Evolutionary conservation across 2,329 filamentous ascomycete genomes (phyloP), one percentile per base, ranked within the genome.

Genomic region (Moelleriella libera): DNA sequence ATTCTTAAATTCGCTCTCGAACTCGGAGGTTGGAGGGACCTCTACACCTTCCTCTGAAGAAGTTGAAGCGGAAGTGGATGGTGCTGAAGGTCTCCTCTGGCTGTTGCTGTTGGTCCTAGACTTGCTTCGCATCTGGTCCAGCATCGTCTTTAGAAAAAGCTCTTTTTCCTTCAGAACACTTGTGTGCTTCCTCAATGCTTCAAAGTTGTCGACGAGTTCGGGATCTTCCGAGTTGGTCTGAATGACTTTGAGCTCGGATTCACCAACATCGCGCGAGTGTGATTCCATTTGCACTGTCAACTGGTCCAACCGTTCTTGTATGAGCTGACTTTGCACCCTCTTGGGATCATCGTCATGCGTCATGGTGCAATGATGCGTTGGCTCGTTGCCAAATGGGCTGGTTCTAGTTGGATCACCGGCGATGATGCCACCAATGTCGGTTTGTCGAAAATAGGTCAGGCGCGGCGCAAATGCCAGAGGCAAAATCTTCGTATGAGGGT

Each of bases 391-490:
- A 61, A 98, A 98, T 0, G 85, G 82, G 62, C 89, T 97, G 11
- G 82, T 88, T 41, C 88, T 75, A 48, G 86, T 82, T 7, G 85
- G 77, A 56, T 94, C 87, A n/a, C 84, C 83, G 45, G 81, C 78
- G 51, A 88, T 88, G 28, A 80, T 76, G 50, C 86, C 82, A 12
- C 80, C 81, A 60, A 96, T 92, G 57, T 98, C 92, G 1, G 92
- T 98, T 64, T 98, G 88, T 32, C 92, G 80, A 70, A 96, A 95
- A 63, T 98, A 98, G 0, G 92, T 97, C 58, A 98, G 85, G 1
- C 92, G 80, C n/a, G 92, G 94, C 21, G 90, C 87, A 57, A 83
- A 97, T 0, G 86, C 89, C 7, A 98, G 74, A 0, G 94, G 94
- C 47, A 98, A 67, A 43, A 98, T 98, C 63, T 92, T 89, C 1